phyloP scores from a whole-genome alignment of 441 rosid species.

The Populus hybrid region DNA sequence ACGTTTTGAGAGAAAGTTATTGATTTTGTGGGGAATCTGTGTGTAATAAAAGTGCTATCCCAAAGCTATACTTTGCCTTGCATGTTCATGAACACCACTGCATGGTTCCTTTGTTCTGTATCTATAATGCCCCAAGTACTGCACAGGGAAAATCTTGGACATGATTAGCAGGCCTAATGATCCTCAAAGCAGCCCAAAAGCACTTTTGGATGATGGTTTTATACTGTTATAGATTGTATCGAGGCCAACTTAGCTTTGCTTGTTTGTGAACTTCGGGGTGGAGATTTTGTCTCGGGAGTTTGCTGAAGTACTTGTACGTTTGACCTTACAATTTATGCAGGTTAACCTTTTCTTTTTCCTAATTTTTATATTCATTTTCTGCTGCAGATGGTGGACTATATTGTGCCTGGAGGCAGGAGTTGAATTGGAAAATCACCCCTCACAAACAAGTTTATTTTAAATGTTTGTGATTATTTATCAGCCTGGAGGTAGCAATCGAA shows the following conservation, averaged over 20 bases:
- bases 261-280: too few relatives aligned
- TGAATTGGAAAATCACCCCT: background rate
- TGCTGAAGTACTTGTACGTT: background rate
- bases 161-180: too few relatives aligned
- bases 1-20: too few relatives aligned
- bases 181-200: too few relatives aligned
- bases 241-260: too few relatives aligned
- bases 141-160: too few relatives aligned
- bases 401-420: slow-evolving; percentile 61
- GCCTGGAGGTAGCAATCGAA: background rate
- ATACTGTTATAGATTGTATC: too few relatives aligned
- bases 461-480: slow-evolving; percentile 1
- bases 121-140: background rate
- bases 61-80: background rate
- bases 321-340: background rate
- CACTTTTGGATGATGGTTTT: too few relatives aligned
- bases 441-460: background rate
- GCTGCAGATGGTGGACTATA: slow-evolving; percentile 83
- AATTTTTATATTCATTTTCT: background rate
- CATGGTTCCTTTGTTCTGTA: background rate
- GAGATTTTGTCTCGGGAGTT: background rate
- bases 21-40: background rate
- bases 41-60: background rate
- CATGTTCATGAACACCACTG: background rate
- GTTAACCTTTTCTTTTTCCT: slow-evolving; percentile 4